phyloP scores from a whole-genome alignment of 2,329 filamentous ascomycete species.

The Salinomyces thailandicus region DNA sequence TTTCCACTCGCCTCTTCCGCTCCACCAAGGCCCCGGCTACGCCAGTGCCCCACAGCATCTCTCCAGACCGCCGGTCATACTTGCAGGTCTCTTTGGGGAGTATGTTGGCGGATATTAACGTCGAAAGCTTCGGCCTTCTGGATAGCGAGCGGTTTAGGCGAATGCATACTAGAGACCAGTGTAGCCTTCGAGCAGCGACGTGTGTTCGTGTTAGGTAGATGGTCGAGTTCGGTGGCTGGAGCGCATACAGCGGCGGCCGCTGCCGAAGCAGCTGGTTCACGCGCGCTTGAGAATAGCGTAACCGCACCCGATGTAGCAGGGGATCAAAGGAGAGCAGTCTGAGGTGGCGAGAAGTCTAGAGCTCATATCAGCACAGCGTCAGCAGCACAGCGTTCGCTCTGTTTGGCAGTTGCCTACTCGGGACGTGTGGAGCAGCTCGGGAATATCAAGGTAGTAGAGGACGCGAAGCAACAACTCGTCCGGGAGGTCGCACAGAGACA shows the following conservation, averaged over 20 bases:
- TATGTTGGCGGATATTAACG: conserved; percentile 53
- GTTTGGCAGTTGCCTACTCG: conserved; percentile 24
- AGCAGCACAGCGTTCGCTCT: conserved; percentile 6
- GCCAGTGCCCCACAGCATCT: conserved; percentile 25
- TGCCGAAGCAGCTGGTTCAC: conserved; percentile 48
- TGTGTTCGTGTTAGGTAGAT: conserved; percentile 60
- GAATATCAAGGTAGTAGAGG: conserved; percentile 35
- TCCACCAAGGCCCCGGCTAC: conserved; percentile 55
- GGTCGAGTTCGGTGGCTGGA: conserved; percentile 51
- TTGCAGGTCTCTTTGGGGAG: conserved; percentile 52
- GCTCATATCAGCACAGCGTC: conserved; percentile 3
- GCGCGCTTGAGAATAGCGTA: conserved; percentile 45
- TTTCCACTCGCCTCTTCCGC: conserved; percentile 52
- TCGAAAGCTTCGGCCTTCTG: conserved; percentile 48
- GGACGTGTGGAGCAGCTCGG: conserved; percentile 35
- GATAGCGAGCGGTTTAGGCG: conserved; percentile 53
- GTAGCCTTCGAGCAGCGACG: conserved; percentile 52
- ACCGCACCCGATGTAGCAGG: conserved; percentile 53
- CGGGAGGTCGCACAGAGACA: conserved; percentile 19
- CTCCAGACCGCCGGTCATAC: conserved; percentile 23
- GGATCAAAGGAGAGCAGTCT: conserved; percentile 53
- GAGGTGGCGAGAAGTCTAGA: conserved; percentile 51
- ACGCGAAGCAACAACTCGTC: conserved; percentile 37
- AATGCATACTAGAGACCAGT: conserved; percentile 54
- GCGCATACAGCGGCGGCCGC: conserved; percentile 48